Evolutionary conservation across 345 rosid genomes (phyloP), one percentile per base, ranked within the genome.

Genomic region (Brassica rapa): DNA sequence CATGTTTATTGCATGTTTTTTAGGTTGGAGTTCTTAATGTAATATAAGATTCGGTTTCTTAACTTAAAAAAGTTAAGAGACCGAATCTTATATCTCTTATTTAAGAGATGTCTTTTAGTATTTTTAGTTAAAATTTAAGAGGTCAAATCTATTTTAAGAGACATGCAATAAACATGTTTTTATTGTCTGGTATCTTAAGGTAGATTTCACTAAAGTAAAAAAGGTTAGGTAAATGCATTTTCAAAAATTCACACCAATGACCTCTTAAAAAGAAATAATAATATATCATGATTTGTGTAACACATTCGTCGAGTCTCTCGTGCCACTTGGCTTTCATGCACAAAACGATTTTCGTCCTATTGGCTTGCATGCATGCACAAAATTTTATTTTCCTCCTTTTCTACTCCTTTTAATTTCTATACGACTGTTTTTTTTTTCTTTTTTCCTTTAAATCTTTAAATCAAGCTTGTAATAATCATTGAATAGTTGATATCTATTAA

Each of bases 301-400:
- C 68, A 59, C 77, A 60, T 66, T 41, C 14, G 6, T 24, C 69
- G 24, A 78, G 55, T 59, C 41, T 59, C 62, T 56, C 30, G 11
- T 14, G 69, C 82, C 77, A 78, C 32, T n/a, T 78, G 82, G 77
- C 73, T 24, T 78, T 70, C 82, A 78, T 72, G 72, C 62, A 57
- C 29, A 6, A 27, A 72, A 15, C 1, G 9, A 2, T 24, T 15
- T 64, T 64, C 59, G 15, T 21, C 35, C 23, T 11, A 77, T 8
- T 78, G 81, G 77, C 72, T 30, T 78, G 61, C 81, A 78, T 78
- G 61, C 81, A 78, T 71, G 72, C 67, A 56, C 55, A 5, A 25
- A 32, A 64, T 5, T 3, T 6, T 21, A 1, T 21, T 9, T 62
- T 62, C 53, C 8, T 19, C 24, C n/a, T 4, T 25, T 63, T 8